Base-by-base conservation (phyloP, 139 green algal species). In the Astrephomene gubernaculifera region DNA sequence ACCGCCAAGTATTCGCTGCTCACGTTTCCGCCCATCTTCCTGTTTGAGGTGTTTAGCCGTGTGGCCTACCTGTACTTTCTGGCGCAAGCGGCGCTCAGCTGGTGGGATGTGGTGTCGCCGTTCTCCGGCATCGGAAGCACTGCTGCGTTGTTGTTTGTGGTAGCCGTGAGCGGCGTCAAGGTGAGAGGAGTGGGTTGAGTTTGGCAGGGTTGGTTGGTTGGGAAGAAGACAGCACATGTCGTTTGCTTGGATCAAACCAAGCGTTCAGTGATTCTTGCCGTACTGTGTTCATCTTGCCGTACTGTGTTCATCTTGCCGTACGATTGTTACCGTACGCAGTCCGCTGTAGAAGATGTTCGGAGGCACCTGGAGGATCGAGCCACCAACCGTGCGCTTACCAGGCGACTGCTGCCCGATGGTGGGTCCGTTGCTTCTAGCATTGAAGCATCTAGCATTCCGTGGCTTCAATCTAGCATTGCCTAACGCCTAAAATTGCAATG, bases 31-130 rank as follows among this genome's bases (percentile, higher is more conserved):
- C 95, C 95, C 9, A 89, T 94, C 52, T 94, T 94, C 64, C 83
- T 98, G 63, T 96, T 94, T 63, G 93, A 97, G 87, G 92, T 96
- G 83, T 98, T 96, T 63, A 90, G 87, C 1, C 79, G 95, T 1
- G 84, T 92, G 43, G 95, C 95, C 10, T 97, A 97, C 87, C 57
- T 97, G 2, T 98, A 98, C 88, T 97, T 98, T 82, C 86, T 96
- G 17, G 49, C 90, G 67, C 92, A 95, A 88, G 92, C 91, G 25
- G 83, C 71, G 49, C 81, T 95, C 29, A 87, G 90, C 17, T 96
- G 87, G 88, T 94, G 90, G 91, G 60, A 74, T 7, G 79, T 83
- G n/a, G 88, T 96, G 33, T 94, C 90, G 1, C 93, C 93, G 5
- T 94, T 94, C 67, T 88, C 82, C 25, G 85, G 85, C 44, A 89